Evolutionary conservation across 2,329 filamentous ascomycete genomes (phyloP).

Genomic region (Diplodia sapinea): DNA sequence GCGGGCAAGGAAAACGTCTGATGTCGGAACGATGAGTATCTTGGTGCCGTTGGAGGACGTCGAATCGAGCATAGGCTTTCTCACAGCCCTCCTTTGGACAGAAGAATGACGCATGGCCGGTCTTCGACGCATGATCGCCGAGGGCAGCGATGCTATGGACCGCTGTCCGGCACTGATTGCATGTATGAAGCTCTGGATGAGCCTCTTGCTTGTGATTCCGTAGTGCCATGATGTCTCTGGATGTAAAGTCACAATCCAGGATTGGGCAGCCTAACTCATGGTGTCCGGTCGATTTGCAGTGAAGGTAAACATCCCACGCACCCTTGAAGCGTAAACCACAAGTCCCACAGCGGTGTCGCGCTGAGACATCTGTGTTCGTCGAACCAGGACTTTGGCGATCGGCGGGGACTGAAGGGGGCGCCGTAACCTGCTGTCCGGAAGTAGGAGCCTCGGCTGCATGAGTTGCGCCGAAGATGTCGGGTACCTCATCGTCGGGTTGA

Average conservation of each 20-base stretch:
- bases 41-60: conserved; percentile 33
- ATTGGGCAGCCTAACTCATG: too few relatives aligned
- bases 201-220: too few relatives aligned
- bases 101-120: conserved; percentile 32
- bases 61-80: conserved; percentile 32
- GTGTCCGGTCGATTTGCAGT: too few relatives aligned
- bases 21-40: conserved; percentile 29
- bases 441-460: too few relatives aligned
- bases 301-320: too few relatives aligned
- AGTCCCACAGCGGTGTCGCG: too few relatives aligned
- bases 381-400: not conserved
- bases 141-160: not conserved
- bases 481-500: not conserved
- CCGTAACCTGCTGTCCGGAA: not conserved
- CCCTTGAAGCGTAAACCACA: too few relatives aligned
- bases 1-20: conserved; percentile 39
- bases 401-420: too few relatives aligned
- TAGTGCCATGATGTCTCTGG: accelerated
- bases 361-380: too few relatives aligned
- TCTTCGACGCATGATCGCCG: conserved; percentile 19
- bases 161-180: conserved; percentile 27
- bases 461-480: too few relatives aligned
- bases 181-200: conserved; percentile 2
- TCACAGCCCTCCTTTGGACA: conserved; percentile 32
- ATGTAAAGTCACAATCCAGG: too few relatives aligned